Percentiles rank a stretch among this genome's conserved stretches.
Conservation (phyloP, 345 rosid genomes). For the Triadica sebifera region DNA sequence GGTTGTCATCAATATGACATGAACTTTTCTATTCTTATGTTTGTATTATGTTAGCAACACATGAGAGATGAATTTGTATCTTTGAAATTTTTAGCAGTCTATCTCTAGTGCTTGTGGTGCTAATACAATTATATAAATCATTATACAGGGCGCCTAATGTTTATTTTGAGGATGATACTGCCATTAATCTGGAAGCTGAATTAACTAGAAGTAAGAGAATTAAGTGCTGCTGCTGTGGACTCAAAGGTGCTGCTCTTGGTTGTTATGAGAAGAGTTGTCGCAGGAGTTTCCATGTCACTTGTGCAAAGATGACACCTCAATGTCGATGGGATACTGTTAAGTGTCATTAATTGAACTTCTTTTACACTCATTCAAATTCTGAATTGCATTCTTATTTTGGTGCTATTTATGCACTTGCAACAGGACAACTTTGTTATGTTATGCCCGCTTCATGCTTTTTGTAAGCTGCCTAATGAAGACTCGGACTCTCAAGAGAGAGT, state of each 20-base stretch:
- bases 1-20: background rate
- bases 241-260: conserved; percentile 95
- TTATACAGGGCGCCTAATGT: conserved; percentile 87
- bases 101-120: no score
- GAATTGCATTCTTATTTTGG: background rate
- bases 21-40: background rate
- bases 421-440: conserved; percentile 85
- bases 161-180: conserved; percentile 62
- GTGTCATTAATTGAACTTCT: conserved; percentile 19
- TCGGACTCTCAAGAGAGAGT: conserved; percentile 29
- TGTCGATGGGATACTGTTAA: conserved; percentile 89
- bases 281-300: conserved; percentile 70
- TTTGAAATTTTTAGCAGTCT: background rate
- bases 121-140: conserved; percentile 4
- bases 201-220: conserved; percentile 76
- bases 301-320: conserved; percentile 65
- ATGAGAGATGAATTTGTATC: background rate
- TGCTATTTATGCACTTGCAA: conserved; percentile 5
- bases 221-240: conserved; percentile 72
- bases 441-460: conserved; percentile 72
- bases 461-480: conserved; percentile 64
- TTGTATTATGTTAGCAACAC: background rate
- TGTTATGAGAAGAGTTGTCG: conserved; percentile 77
- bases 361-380: background rate
- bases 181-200: conserved; percentile 82